Evolutionary conservation across 2,329 filamentous ascomycete species (phyloP).

Genomic region (Alternaria solani): DNA sequence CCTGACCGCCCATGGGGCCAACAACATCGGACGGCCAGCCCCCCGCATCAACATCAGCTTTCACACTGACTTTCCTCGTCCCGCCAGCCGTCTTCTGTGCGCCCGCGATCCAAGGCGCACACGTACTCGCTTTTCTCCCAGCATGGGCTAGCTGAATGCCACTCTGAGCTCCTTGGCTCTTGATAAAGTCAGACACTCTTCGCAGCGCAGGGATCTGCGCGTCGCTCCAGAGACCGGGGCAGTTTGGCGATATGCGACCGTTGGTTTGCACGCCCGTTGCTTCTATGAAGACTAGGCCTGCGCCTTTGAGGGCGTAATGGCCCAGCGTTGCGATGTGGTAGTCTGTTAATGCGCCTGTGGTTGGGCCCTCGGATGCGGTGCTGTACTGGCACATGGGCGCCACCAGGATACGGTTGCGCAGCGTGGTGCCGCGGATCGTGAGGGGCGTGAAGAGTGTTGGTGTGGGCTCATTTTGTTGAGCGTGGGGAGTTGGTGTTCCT

Average conservation of each 20-base stretch:
- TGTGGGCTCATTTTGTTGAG: conserved; percentile 13
- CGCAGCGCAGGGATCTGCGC: conserved; percentile 47
- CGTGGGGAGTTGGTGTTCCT: conserved; percentile 40
- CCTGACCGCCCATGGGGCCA: conserved; percentile 49
- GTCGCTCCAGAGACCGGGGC: conserved; percentile 48
- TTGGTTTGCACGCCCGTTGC: conserved; percentile 49
- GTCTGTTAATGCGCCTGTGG: conserved; percentile 48
- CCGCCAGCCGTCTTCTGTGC: conserved; percentile 24
- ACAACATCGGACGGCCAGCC: conserved; percentile 50
- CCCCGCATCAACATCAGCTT: conserved; percentile 38
- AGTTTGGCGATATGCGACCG: conserved; percentile 48
- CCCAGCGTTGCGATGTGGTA: conserved; percentile 51
- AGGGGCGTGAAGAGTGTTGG: conserved; percentile 50
- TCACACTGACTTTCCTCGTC: conserved; percentile 38
- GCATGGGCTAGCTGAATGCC: conserved; percentile 50
- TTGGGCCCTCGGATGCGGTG: conserved; percentile 44
- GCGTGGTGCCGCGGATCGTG: conserved; percentile 45
- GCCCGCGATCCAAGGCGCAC: conserved; percentile 41
- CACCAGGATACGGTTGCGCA: conserved; percentile 50
- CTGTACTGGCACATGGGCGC: conserved; percentile 52
- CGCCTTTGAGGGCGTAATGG: conserved; percentile 51
- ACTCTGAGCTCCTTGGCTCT: conserved; percentile 41
- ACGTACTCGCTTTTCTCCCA: conserved; percentile 46
- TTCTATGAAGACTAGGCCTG: conserved; percentile 47
- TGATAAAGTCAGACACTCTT: conserved; percentile 47